Evolutionary conservation across 176 grass and related monocot species (phyloP).

Genomic region (Oryza australiensis): DNA sequence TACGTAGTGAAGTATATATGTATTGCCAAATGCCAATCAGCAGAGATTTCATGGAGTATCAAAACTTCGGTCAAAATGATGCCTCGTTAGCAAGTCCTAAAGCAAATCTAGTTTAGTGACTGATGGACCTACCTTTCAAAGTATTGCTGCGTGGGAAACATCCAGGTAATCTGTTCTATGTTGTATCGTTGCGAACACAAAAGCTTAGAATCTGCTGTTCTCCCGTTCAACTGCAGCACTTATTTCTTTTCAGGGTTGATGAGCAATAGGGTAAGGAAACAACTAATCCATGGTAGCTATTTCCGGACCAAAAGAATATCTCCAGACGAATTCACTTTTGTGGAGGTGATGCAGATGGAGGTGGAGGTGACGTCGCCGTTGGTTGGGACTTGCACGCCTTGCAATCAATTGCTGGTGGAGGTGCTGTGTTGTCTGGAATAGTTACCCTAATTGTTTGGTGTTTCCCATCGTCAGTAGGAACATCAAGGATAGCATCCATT

Average conservation of each 20-base stretch:
- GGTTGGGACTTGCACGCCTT: conserved; percentile 44
- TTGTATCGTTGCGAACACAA: neutral
- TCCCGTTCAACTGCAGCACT: neutral
- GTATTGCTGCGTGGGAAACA: neutral
- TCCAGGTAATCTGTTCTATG: neutral
- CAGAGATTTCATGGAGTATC: no score
- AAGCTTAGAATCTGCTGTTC: neutral
- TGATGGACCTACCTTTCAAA: neutral
- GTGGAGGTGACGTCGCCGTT: neutral
- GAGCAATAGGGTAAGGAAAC: no score
- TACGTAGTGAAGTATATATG: no score
- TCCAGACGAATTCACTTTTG: conserved; percentile 28
- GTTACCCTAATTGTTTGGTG: conserved; percentile 55
- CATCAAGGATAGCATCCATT: conserved; percentile 71
- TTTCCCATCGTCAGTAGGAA: conserved; percentile 58
- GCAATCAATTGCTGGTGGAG: conserved; percentile 42
- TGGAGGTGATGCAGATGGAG: neutral
- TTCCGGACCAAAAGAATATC: neutral
- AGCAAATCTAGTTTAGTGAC: conserved; percentile 17
- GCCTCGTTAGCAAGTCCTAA: neutral
- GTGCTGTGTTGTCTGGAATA: conserved; percentile 44
- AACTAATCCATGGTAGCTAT: conserved; percentile 8
- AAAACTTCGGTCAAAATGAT: neutral
- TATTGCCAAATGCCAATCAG: no score
- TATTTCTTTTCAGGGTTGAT: neutral